These are phyloP conservation scores for Mucor ambiguus DNA, from an alignment of 371 early-diverging fungal species.

Conservation along the genomic window DNA sequence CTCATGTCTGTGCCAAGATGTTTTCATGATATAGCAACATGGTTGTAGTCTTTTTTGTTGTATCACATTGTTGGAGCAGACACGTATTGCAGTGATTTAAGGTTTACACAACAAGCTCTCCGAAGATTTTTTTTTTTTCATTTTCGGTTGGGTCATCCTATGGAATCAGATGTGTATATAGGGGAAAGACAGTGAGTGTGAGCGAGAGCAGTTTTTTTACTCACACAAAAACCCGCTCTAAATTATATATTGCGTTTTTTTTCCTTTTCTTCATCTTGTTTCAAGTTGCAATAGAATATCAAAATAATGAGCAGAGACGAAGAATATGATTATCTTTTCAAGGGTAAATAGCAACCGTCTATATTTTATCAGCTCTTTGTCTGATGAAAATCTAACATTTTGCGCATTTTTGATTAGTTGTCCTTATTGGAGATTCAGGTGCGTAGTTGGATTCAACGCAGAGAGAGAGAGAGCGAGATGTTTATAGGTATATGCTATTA, in stretches of 20 bases:
- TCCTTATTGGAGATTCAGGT: constrained; percentile 99
- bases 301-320: constrained; percentile 32
- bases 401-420: constrained; percentile 66
- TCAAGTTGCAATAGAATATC: constrained; percentile 4
- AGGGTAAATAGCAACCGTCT: constrained; percentile 16
- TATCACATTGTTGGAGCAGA: background rate
- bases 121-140: background rate
- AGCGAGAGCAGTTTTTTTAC: background rate
- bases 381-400: background rate
- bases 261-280: constrained; percentile 3
- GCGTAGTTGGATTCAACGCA: background rate
- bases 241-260: background rate
- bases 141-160: background rate
- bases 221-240: constrained; percentile 8
- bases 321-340: constrained; percentile 40
- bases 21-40: background rate
- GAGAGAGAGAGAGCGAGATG: background rate
- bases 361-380: background rate
- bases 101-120: background rate
- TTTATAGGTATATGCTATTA: background rate
- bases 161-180: background rate
- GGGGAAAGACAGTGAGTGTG: background rate
- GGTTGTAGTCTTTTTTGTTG: background rate
- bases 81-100: constrained; percentile 1
- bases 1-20: background rate